Base-by-base conservation (phyloP, 1,284 basidiomycete genomes). In the Cutaneotrichosporon curvatum region DNA sequence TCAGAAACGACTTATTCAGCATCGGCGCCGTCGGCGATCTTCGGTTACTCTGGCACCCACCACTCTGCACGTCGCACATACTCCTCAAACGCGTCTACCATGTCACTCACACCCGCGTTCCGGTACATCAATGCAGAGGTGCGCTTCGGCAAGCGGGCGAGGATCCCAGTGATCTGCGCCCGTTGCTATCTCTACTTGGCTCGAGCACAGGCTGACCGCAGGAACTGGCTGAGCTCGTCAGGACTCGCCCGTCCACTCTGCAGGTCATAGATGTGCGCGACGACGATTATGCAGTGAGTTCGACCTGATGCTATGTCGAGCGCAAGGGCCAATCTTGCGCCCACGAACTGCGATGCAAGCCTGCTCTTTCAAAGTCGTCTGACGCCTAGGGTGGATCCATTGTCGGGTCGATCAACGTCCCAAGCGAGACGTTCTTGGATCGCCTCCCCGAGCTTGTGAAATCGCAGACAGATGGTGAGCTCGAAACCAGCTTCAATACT, bases 191-290 rank as follows among this genome's bases (percentile, higher is more conserved):
- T n/a, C n/a, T n/a, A n/a, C n/a, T n/a, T n/a, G n/a, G n/a, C n/a
- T n/a, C n/a, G n/a, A n/a, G n/a, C 14, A 15, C 7, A 3, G 6
- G 34, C 35, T 37, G 19, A 44, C 14, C 22, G 2, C 38, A 70
- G 67, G 60, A 71, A 39, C 57, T 73, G 20, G 68, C 70, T 8
- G 51, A 59, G 21, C 45, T 69, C 33, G 64, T 73, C 59, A 70
- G 67, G 51, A 44, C 57, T 4, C 54, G 56, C 37, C 60, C 63
- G 16, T 55, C 52, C 31, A 51, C 62, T 9, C 60, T 61, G 39
- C 68, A 63, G 14, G 66, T 73, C 3, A 58, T 73, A 12, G 71
- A 73, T 47, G 71, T 73, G 9, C 48, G 71, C 40, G 70, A 67
- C 40, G 57, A 55, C 37, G 71, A 73, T 53, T 73, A 71, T 46